These are phyloP conservation scores for Dissophora ornata DNA, from an alignment of 192 early-diverging fungal genomes.

Conservation along the genomic window DNA sequence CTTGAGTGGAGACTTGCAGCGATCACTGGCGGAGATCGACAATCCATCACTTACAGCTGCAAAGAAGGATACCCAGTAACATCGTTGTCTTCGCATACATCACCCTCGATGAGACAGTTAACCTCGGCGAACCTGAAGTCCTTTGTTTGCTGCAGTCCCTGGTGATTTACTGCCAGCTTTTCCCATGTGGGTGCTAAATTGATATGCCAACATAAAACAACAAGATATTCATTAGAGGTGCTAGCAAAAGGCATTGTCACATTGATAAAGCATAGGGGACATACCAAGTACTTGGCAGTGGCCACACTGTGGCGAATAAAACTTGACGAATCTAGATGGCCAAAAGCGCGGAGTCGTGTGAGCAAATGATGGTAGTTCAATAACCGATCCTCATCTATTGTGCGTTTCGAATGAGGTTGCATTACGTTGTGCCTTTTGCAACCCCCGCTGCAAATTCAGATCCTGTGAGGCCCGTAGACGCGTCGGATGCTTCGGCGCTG, in stretches of 20 bases:
- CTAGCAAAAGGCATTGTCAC: too few species aligned
- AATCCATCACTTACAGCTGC: constrained; percentile 58
- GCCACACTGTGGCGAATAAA: constrained; percentile 58
- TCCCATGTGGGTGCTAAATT: constrained; percentile 64
- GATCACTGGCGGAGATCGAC: too few species aligned
- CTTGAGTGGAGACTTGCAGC: too few species aligned
- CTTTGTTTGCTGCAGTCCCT: constrained; percentile 36
- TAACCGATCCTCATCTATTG: too few species aligned
- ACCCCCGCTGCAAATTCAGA: constrained; percentile 58
- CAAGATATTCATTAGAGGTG: too few species aligned
- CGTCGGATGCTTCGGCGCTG: constrained; percentile 53
- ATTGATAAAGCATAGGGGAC: not conserved
- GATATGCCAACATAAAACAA: too few species aligned
- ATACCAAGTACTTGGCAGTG: constrained; percentile 60
- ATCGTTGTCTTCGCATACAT: constrained; percentile 71
- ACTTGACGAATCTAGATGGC: constrained; percentile 62
- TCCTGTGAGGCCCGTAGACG: constrained; percentile 54
- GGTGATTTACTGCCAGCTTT: constrained; percentile 53
- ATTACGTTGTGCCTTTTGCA: constrained; percentile 62
- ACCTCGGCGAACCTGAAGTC: constrained; percentile 75
- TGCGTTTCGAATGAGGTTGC: too few species aligned
- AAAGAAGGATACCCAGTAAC: constrained; percentile 70
- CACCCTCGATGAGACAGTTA: constrained; percentile 72
- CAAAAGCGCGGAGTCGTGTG: not conserved
- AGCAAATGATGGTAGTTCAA: not conserved